These are phyloP conservation scores for Metschnikowia matae DNA, from an alignment of 805 yeast genomes.

Conservation along the genomic window DNA sequence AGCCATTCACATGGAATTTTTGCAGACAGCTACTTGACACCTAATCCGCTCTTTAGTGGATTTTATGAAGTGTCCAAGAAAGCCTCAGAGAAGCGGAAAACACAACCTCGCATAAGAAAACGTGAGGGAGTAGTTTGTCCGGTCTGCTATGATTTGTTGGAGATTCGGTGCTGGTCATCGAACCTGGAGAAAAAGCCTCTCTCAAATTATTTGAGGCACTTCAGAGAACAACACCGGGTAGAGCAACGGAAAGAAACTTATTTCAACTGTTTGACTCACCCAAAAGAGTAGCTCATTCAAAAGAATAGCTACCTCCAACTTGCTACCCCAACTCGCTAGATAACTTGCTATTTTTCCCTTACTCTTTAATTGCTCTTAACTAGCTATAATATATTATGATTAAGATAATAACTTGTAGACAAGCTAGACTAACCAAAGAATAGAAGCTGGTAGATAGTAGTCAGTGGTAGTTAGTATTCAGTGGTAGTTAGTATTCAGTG, in stretches of 20 bases:
- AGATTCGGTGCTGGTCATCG: conserved; percentile 18
- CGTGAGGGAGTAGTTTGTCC: conserved; percentile 31
- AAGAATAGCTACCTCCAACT: not conserved
- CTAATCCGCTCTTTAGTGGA: conserved; percentile 26
- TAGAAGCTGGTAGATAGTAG: too few relatives aligned
- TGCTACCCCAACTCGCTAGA: not conserved
- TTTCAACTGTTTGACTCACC: conserved; percentile 4
- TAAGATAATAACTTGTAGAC: not conserved
- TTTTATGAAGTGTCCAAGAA: conserved; percentile 19
- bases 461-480: too few relatives aligned
- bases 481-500: too few relatives aligned
- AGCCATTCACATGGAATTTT: conserved; percentile 32
- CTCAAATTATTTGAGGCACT: conserved; percentile 18
- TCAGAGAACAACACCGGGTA: conserved; percentile 15
- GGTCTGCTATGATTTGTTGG: conserved; percentile 23
- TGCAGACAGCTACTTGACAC: conserved; percentile 26
- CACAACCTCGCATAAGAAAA: conserved; percentile 19
- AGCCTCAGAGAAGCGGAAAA: conserved; percentile 16
- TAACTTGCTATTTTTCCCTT: not conserved
- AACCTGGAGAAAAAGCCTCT: conserved; percentile 15
- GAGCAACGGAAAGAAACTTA: conserved; percentile 7
- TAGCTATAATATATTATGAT: not conserved
- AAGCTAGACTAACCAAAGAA: too few relatives aligned
- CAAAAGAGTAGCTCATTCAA: too few relatives aligned
- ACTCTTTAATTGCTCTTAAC: too few relatives aligned